These are phyloP conservation scores for Chrysanthemum makinoi DNA, from an alignment of 129 eudicot species.

Conservation along the genomic window DNA sequence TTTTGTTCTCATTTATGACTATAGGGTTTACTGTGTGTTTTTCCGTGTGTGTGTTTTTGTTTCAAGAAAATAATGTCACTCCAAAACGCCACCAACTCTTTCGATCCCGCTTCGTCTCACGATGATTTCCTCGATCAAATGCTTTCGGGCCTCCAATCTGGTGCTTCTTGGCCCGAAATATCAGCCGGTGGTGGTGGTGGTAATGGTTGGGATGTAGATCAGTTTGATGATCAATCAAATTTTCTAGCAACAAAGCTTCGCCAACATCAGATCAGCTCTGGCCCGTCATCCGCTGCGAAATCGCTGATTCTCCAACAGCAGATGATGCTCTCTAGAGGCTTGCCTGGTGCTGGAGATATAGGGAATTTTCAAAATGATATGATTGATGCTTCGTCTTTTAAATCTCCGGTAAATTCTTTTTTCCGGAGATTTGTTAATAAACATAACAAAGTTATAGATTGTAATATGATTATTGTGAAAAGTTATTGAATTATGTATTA, in stretches of 20 bases:
- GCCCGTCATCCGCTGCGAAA: conserved; percentile 32
- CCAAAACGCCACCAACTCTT: conserved; percentile 23
- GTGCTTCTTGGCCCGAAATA: conserved; percentile 52
- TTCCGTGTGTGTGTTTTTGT: not conserved
- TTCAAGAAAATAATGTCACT: conserved; percentile 34
- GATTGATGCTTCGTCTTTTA: conserved; percentile 32
- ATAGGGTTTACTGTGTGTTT: conserved; percentile 25
- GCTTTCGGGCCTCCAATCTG: conserved; percentile 59
- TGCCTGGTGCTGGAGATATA: conserved; percentile 25
- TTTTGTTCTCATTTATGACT: not conserved
- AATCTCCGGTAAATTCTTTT: conserved; percentile 34
- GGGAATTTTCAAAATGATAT: conserved; percentile 25
- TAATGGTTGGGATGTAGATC: conserved; percentile 30
- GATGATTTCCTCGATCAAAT: conserved; percentile 81
- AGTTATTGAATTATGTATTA: conserved; percentile 12
- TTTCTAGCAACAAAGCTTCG: conserved; percentile 51
- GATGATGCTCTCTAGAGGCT: conserved; percentile 47
- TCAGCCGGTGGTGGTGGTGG: conserved; percentile 22
- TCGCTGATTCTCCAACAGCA: conserved; percentile 70
- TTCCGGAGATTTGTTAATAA: not conserved
- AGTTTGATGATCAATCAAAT: conserved; percentile 45
- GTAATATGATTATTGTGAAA: not conserved
- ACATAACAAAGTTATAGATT: too few species aligned
- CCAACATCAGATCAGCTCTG: conserved; percentile 62
- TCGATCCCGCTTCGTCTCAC: conserved; percentile 52